A percentile compares a stretch with the other conserved stretches of the same genome.
Evolutionary conservation across 2,329 filamentous ascomycete species (phyloP).

Genomic region (Aspergillus hortae): DNA sequence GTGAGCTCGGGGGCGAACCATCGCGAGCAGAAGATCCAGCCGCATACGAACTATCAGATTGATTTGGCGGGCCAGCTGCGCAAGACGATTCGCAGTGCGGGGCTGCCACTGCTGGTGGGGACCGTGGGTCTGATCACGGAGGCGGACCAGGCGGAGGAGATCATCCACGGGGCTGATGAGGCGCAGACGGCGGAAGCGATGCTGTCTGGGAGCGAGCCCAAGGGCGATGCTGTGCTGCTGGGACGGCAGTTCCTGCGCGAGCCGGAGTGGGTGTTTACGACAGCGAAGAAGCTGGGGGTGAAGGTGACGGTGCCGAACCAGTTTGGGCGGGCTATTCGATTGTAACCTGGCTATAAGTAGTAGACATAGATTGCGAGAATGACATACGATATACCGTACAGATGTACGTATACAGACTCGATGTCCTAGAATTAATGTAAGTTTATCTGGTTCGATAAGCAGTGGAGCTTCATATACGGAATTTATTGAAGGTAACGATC

Average conservation of each 20-base stretch:
- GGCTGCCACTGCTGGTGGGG: conserved; percentile 46
- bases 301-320: conserved; percentile 49
- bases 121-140: conserved; percentile 54
- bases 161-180: conserved; percentile 38
- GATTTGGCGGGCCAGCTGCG: conserved; percentile 47
- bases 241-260: conserved; percentile 54
- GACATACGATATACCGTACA: too few species aligned
- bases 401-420: too few species aligned
- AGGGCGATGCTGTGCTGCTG: conserved; percentile 50
- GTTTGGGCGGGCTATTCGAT: conserved; percentile 32
- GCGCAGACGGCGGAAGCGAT: conserved; percentile 22
- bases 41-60: conserved; percentile 49
- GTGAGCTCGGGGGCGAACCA: conserved; percentile 47
- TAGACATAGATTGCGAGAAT: background rate
- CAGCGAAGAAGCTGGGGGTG: conserved; percentile 48
- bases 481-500: too few species aligned
- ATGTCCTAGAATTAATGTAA: too few species aligned
- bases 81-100: conserved; percentile 33
- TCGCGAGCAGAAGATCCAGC: conserved; percentile 42
- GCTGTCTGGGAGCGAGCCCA: conserved; percentile 25
- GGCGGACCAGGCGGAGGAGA: conserved; percentile 48
- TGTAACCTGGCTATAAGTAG: background rate
- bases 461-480: too few species aligned
- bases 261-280: conserved; percentile 53
- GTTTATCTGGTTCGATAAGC: too few species aligned